Conservation (phyloP, 2,329 filamentous ascomycete species). For the Monilinia laxa region DNA sequence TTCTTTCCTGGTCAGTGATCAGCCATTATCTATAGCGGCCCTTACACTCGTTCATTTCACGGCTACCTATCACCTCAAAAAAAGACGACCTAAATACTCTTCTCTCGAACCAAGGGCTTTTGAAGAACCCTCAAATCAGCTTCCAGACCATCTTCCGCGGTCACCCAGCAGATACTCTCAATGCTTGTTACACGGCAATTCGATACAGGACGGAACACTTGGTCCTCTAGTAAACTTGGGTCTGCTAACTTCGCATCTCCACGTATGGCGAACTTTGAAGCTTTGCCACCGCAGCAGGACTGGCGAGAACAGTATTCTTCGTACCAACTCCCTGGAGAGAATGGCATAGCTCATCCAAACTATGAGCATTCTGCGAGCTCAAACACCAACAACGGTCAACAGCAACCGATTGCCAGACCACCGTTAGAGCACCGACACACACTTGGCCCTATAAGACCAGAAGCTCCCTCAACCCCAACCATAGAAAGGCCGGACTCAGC, state of each 20-base stretch:
- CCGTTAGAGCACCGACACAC: conserved; percentile 39
- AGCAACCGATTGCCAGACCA: conserved; percentile 31
- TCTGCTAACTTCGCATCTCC: conserved; percentile 39
- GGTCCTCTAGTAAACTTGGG: conserved; percentile 42
- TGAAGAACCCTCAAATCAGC: conserved; percentile 7
- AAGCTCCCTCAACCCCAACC: conserved; percentile 29
- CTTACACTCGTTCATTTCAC: conserved; percentile 38
- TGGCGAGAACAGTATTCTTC: conserved; percentile 42
- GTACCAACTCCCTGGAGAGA: conserved; percentile 38
- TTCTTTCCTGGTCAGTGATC: conserved; percentile 38
- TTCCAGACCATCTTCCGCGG: conserved; percentile 20
- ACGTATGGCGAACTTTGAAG: conserved; percentile 43
- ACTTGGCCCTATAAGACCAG: conserved; percentile 34
- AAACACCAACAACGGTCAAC: conserved; percentile 32
- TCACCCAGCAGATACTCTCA: conserved; percentile 36
- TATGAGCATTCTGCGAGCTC: conserved; percentile 36
- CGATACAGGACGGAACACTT: conserved; percentile 43
- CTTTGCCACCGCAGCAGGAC: conserved; percentile 40
- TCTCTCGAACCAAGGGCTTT: conserved; percentile 20
- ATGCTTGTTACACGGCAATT: conserved; percentile 44
- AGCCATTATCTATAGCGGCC: conserved; percentile 33
- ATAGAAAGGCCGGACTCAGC: conserved; percentile 40
- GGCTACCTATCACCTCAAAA: conserved; percentile 28
- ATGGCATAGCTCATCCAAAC: conserved; percentile 33
- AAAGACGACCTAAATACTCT: not conserved